phyloP scores from a whole-genome alignment of 148 eudicot genomes.

The Rheum nobile region DNA sequence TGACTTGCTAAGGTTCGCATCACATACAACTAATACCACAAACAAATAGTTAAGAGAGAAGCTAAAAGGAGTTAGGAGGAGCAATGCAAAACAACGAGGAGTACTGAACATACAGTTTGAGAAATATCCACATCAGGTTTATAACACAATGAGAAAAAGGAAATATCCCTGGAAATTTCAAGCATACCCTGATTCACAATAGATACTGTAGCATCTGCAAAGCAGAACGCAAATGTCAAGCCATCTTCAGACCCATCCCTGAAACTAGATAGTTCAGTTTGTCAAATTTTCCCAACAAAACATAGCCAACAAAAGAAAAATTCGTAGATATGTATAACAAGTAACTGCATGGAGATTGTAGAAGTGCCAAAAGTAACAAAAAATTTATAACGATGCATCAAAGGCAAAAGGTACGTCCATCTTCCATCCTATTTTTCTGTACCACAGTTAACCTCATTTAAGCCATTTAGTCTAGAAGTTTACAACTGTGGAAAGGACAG shows the following conservation, averaged over 20 bases:
- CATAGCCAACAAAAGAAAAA: neutral
- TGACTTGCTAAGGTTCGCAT: neutral
- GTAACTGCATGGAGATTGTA: neutral
- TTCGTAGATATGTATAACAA: neutral
- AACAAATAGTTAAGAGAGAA: neutral
- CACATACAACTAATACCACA: neutral
- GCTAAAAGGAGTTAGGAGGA: neutral
- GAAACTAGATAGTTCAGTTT: conserved; percentile 13
- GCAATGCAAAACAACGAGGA: neutral
- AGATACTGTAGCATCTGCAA: conserved; percentile 69
- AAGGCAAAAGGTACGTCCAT: neutral
- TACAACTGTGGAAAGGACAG: neutral
- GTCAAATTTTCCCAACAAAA: neutral
- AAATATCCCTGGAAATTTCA: neutral
- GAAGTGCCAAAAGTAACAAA: neutral
- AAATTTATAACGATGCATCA: neutral
- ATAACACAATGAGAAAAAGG: neutral
- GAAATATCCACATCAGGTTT: neutral
- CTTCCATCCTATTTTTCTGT: neutral
- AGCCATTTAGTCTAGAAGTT: neutral
- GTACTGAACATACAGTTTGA: neutral
- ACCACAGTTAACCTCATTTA: neutral
- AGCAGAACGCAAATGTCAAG: conserved; percentile 84
- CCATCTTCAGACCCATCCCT: conserved; percentile 90
- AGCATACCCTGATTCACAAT: conserved; percentile 72